phyloP scores from a whole-genome alignment of 371 early-diverging fungal genomes.

The Mycotypha africana region DNA sequence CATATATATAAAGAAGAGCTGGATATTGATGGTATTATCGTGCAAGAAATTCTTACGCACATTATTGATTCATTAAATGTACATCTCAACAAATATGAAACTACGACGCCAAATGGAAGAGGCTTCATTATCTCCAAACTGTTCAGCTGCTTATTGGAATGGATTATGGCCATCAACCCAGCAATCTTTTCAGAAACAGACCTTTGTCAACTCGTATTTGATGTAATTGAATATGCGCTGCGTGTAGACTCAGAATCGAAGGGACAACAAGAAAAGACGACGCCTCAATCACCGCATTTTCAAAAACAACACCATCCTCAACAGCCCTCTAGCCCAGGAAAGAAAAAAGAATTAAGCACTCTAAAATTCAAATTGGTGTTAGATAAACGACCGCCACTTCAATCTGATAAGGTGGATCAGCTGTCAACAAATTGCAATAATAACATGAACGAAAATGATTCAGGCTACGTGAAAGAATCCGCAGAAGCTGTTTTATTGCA shows the following conservation, averaged over 20 bases:
- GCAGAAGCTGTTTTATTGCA: slow-evolving; percentile 49
- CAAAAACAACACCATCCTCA: too few species aligned
- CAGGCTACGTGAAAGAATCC: slow-evolving; percentile 48
- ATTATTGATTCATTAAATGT: slow-evolving; percentile 66
- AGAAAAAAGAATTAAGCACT: too few species aligned
- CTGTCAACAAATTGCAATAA: too few species aligned
- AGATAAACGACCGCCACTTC: too few species aligned
- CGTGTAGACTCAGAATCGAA: slow-evolving; percentile 27
- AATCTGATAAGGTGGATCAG: too few species aligned
- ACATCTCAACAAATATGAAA: slow-evolving; percentile 56
- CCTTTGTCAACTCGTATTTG: slow-evolving; percentile 64
- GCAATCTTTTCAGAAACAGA: slow-evolving; percentile 58
- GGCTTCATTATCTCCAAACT: slow-evolving; percentile 58
- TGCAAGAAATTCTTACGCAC: slow-evolving; percentile 61
- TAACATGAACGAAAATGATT: slow-evolving; percentile 30
- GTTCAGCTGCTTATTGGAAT: slow-evolving; percentile 68
- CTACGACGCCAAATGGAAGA: slow-evolving; percentile 34
- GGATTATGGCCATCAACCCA: slow-evolving; percentile 70
- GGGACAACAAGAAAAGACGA: slow-evolving; percentile 4
- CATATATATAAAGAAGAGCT: slow-evolving; percentile 49
- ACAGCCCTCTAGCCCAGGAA: slow-evolving; percentile 14
- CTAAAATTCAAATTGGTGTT: too few species aligned
- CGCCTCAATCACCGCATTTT: slow-evolving; percentile 14
- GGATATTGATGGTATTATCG: slow-evolving; percentile 52
- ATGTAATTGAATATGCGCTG: slow-evolving; percentile 62